Evolutionary conservation across 169 alveolate species (phyloP).

Genomic region (Plasmodium blacklocki): DNA sequence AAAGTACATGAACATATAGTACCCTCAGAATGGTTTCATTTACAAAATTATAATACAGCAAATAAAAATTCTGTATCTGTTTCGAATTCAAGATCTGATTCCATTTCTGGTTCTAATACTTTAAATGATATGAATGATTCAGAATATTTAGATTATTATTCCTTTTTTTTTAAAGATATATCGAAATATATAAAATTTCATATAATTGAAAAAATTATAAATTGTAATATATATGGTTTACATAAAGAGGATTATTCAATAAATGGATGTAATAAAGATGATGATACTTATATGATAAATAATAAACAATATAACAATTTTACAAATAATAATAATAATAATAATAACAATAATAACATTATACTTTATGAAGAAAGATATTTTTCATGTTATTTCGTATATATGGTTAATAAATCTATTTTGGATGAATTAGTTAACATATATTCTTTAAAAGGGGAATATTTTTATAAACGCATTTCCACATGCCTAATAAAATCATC

Average conservation of each 20-base stretch:
- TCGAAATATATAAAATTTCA: slow-evolving; percentile 49
- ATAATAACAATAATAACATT: neutral
- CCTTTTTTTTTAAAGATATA: slow-evolving; percentile 62
- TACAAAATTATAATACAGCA: slow-evolving; percentile 20
- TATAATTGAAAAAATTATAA: slow-evolving; percentile 48
- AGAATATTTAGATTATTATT: slow-evolving; percentile 65
- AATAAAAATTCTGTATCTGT: too few relatives aligned
- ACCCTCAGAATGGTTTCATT: slow-evolving; percentile 56
- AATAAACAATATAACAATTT: neutral
- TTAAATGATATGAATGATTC: slow-evolving; percentile 50
- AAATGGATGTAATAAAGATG: neutral
- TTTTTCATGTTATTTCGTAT: slow-evolving; percentile 58
- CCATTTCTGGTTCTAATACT: too few relatives aligned
- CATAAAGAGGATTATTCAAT: slow-evolving; percentile 21
- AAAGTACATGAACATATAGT: slow-evolving; percentile 59
- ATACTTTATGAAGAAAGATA: neutral
- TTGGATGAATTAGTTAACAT: slow-evolving; percentile 43
- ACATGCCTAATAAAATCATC: slow-evolving; percentile 24
- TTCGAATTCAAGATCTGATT: too few relatives aligned
- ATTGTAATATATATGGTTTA: slow-evolving; percentile 30
- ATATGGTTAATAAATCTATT: slow-evolving; percentile 48
- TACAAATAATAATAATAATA: neutral
- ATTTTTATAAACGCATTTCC: slow-evolving; percentile 47
- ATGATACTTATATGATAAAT: neutral
- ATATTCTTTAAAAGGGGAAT: slow-evolving; percentile 64